A percentile compares a stretch with the other conserved stretches of the same genome.
Evolutionary conservation across 192 early-diverging fungal species (phyloP).

Genomic region (Spinellus fusiger): DNA sequence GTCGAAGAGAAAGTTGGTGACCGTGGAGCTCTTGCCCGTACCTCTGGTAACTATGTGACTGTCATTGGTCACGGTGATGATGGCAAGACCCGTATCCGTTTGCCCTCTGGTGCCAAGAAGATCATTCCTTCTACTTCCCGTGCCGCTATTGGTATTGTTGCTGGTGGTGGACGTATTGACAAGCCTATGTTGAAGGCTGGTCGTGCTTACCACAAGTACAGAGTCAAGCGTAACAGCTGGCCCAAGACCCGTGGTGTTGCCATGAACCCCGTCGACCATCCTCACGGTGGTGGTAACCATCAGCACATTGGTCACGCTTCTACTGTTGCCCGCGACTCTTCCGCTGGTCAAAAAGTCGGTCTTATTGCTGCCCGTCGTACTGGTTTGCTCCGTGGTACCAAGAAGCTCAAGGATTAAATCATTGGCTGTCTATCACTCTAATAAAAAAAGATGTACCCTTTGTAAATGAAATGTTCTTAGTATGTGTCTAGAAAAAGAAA

Average conservation of each 20-base stretch:
- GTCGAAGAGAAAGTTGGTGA: slow-evolving; percentile 94
- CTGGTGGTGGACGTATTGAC: slow-evolving; percentile 98
- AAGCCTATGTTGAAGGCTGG: slow-evolving; percentile 99
- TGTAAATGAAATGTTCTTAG: no score
- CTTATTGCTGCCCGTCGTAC: slow-evolving; percentile 34
- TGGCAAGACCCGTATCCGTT: slow-evolving; percentile 92
- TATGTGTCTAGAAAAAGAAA: no score
- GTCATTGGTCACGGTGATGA: slow-evolving; percentile 98
- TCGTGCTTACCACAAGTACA: slow-evolving; percentile 99
- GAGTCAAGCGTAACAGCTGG: slow-evolving; percentile 99
- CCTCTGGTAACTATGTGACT: slow-evolving; percentile 97
- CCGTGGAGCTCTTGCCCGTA: slow-evolving; percentile 91
- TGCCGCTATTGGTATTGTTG: slow-evolving; percentile 95
- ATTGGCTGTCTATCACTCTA: not conserved
- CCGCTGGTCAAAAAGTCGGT: slow-evolving; percentile 44
- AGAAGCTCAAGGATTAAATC: slow-evolving; percentile 83
- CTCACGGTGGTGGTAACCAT: slow-evolving; percentile 99
- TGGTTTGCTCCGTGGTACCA: slow-evolving; percentile 96
- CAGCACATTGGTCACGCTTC: slow-evolving; percentile 99
- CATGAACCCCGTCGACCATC: slow-evolving; percentile 96
- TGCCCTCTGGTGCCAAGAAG: slow-evolving; percentile 99
- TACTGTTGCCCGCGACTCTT: slow-evolving; percentile 84
- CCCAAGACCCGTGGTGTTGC: slow-evolving; percentile 99
- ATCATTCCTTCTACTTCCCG: slow-evolving; percentile 84
- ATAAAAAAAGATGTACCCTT: no score